These are phyloP conservation scores for Schwanniomyces etchellsii DNA, from an alignment of 1,139 yeast species.

Conservation along the genomic window DNA sequence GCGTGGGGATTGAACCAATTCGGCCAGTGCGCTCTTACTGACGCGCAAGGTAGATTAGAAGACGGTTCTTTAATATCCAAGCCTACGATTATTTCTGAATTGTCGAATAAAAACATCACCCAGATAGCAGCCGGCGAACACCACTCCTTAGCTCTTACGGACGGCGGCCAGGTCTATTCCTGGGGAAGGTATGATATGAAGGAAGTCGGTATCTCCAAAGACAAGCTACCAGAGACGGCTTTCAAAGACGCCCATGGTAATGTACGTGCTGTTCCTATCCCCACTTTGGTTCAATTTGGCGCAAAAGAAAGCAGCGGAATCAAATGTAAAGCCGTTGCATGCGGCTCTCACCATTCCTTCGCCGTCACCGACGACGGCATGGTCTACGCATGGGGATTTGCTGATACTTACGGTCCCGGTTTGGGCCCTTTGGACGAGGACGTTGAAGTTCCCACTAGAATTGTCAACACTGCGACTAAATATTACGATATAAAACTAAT, in stretches of 20 bases:
- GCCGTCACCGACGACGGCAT: conserved; percentile 83
- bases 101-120: conserved; percentile 51
- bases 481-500: conserved; percentile 61
- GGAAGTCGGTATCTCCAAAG: conserved; percentile 75
- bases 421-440: conserved; percentile 91
- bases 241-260: conserved; percentile 76
- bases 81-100: conserved; percentile 65
- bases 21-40: conserved; percentile 89
- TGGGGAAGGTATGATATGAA: conserved; percentile 94
- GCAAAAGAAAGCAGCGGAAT: conserved; percentile 18
- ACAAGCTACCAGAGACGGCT: conserved; percentile 58
- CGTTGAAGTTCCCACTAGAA: conserved; percentile 78
- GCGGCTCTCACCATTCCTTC: conserved; percentile 89
- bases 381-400: conserved; percentile 95
- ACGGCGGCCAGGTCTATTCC: conserved; percentile 65
- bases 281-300: conserved; percentile 53
- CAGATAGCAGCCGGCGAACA: conserved; percentile 91
- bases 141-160: conserved; percentile 73
- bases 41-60: conserved; percentile 48
- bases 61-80: conserved; percentile 78
- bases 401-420: conserved; percentile 94
- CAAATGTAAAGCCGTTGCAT: conserved; percentile 58
- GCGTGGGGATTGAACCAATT: conserved; percentile 96
- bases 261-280: conserved; percentile 82
- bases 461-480: conserved; percentile 88